Percentiles rank a stretch among this genome's conserved stretches.
Evolutionary conservation across 129 eudicot species (phyloP).

Genomic region (Chrysanthemum seticuspe): DNA sequence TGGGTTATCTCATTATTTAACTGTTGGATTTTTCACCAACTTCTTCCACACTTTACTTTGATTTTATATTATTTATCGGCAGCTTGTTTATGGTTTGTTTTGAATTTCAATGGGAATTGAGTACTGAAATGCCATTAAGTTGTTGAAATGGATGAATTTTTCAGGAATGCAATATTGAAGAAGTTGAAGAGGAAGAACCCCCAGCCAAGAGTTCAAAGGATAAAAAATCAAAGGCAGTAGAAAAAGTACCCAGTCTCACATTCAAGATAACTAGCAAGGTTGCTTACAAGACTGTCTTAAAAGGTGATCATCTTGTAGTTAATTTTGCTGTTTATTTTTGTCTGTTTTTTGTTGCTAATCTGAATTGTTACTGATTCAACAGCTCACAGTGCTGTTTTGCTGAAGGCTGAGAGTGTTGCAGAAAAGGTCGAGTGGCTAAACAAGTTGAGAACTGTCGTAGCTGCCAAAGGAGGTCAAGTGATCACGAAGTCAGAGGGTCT

Average conservation of each 20-base stretch:
- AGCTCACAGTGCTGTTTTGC: slow-evolving; percentile 94
- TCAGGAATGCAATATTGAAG: slow-evolving; percentile 92
- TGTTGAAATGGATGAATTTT: not conserved
- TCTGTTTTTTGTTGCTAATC: slow-evolving; percentile 1
- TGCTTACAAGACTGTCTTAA: slow-evolving; percentile 88
- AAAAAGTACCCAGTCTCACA: slow-evolving; percentile 69
- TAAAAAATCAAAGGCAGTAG: slow-evolving; percentile 78
- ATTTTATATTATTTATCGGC: too few species aligned
- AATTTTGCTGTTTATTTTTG: not conserved
- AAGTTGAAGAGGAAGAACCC: slow-evolving; percentile 83
- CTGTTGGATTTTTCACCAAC: not conserved
- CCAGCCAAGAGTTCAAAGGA: slow-evolving; percentile 93
- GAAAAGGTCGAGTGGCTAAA: slow-evolving; percentile 87
- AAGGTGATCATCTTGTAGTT: slow-evolving; percentile 43
- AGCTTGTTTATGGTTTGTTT: not conserved
- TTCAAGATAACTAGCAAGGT: slow-evolving; percentile 92
- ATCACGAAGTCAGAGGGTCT: slow-evolving; percentile 53
- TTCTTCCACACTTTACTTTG: not conserved
- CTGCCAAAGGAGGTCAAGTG: slow-evolving; percentile 83
- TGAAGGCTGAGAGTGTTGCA: slow-evolving; percentile 87
- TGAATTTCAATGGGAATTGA: slow-evolving; percentile 1
- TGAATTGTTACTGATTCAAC: slow-evolving; percentile 29
- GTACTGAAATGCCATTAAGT: not conserved
- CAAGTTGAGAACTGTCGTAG: slow-evolving; percentile 60
- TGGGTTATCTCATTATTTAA: not conserved